These are phyloP conservation scores for Chrysosporium queenslandicum DNA, from an alignment of 2,329 filamentous ascomycete species.

Conservation along the genomic window DNA sequence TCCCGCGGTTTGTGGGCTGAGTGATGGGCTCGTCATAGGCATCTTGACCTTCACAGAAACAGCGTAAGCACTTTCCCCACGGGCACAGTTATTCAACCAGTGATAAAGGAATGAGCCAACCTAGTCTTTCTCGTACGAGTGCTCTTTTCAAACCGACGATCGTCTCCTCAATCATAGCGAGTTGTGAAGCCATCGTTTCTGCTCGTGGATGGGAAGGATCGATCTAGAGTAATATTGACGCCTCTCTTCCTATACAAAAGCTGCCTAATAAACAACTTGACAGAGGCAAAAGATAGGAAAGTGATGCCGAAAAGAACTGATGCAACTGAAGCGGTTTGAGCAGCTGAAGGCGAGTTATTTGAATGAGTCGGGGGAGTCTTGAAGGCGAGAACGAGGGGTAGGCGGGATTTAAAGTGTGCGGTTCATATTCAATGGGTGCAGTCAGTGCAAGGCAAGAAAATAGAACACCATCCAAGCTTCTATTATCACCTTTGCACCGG, in stretches of 20 bases:
- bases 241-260: background rate
- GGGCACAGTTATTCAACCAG: background rate
- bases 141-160: slow-evolving; percentile 47
- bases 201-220: background rate
- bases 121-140: slow-evolving; percentile 38
- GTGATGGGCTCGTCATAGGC: slow-evolving; percentile 45
- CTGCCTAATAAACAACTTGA: background rate
- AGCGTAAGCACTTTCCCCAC: slow-evolving; percentile 5
- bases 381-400: background rate
- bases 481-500: background rate
- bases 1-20: slow-evolving; percentile 49
- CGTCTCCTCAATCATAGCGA: slow-evolving; percentile 43
- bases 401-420: background rate
- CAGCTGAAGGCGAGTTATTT: background rate
- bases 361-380: background rate
- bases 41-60: slow-evolving; percentile 20
- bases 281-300: too few species aligned
- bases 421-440: background rate
- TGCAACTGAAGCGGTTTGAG: background rate
- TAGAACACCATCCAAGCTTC: background rate
- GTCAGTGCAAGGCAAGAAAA: background rate
- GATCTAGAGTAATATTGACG: background rate
- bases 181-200: slow-evolving; percentile 34
- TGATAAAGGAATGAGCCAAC: slow-evolving; percentile 25
- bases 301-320: background rate